Conservation (phyloP, 768 basidiomycete genomes). For the Pholiota microspora region DNA sequence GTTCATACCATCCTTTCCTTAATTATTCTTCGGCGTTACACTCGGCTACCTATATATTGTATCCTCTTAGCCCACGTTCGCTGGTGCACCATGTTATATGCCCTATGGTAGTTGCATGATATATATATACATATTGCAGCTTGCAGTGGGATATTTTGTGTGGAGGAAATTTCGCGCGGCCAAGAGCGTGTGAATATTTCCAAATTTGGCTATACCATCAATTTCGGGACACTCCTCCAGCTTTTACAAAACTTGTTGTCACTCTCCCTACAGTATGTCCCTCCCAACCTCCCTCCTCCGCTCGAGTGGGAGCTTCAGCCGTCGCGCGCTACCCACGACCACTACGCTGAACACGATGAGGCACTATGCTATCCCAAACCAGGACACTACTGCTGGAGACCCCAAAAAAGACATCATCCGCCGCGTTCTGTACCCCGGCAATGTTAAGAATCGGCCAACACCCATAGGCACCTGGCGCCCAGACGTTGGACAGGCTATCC, state of each 20-base stretch:
- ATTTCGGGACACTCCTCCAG: not conserved
- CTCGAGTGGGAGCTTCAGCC: conserved; percentile 34
- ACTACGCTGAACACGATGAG: conserved; percentile 24
- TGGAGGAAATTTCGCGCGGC: too few relatives aligned
- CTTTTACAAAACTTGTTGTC: not conserved
- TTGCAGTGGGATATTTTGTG: not conserved
- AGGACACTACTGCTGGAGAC: conserved; percentile 37
- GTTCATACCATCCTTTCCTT: not conserved
- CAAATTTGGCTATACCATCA: not conserved
- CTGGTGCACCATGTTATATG: not conserved
- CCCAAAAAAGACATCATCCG: conserved; percentile 73
- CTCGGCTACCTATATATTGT: not conserved
- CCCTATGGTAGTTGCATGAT: not conserved
- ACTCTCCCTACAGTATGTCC: not conserved
- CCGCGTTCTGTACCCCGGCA: conserved; percentile 76
- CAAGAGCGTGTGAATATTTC: not conserved
- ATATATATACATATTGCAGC: not conserved
- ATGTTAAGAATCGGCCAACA: conserved; percentile 64
- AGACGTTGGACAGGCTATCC: conserved; percentile 72
- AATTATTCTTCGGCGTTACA: not conserved
- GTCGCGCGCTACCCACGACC: conserved; percentile 30
- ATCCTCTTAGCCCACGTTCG: not conserved
- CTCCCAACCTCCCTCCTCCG: conserved; percentile 30
- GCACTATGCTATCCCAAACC: conserved; percentile 39
- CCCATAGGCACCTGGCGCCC: conserved; percentile 86